Evolutionary conservation across 208 protist species (phyloP), one percentile per base, ranked within the genome.

Genomic region (Tetramitus jugosus): DNA sequence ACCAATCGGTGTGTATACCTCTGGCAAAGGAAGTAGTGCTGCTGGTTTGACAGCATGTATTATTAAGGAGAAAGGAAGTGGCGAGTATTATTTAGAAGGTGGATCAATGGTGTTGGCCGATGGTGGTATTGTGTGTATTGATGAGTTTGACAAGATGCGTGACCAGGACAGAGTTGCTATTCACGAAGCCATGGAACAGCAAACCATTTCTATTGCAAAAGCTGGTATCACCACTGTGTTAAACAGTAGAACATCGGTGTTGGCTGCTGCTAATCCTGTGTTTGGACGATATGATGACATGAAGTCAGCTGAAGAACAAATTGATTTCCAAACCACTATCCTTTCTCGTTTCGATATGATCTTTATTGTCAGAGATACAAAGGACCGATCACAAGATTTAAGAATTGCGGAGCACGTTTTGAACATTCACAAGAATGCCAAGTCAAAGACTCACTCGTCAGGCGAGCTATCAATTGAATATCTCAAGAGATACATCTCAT

Each of bases 71-170:
- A 17, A 17, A 20, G 90, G 87, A 14, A 76, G 8, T 80, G 91
- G 91, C 37, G 97, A 99, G 80, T 99, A 98, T 82, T 96, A 96
- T 83, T 88, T 99, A 8, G 98, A 99, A 86, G 98, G 97, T 39
- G 98, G 98, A 17, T 97, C 98, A 29, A 97, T 99, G 94, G 98
- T 99, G 35, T 90, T 99, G 3, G 98, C 98, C 4, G 98, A 99
- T 82, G 95, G 97, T 39, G 98, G 98, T 6, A 62, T 78, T 39
- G 60, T 78, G 13, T 78, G 75, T 39, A 78, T 78, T 62, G 98
- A 99, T 87, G 98, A 99, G 91, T 99, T 99, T 89, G 98, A 99
- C 84, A 99, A 99, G 86, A 99, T 99, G 97, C 84, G 94, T 46
- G 90, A 96, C 17, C 84, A 95, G 81, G 97, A 98, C 79, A 89